Base-by-base conservation (phyloP, 768 basidiomycete genomes). In the Boletus reticuloceps region DNA sequence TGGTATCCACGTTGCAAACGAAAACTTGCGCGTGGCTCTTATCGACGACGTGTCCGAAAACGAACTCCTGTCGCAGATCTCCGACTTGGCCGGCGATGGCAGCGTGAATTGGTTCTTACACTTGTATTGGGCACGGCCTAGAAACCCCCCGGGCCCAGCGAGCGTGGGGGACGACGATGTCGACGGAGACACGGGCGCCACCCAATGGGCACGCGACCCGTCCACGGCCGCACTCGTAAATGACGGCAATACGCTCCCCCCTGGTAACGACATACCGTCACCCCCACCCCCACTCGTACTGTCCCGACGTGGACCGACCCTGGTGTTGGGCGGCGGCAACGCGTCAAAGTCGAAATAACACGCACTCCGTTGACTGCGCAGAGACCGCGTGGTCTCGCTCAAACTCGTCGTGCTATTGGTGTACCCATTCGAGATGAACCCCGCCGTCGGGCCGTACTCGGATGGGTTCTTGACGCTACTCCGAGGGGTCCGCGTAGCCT, bases 61-160 rank as follows among this genome's bases (percentile, higher is more conserved):
- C 31, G 49, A 19, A 25, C 48, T 52, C 43, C 19, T 52, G n/a
- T 52, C 40, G 6, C 34, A 52, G 2, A 36, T 36, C 12, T 36
- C 34, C 34, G 34, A 36, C 34, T 36, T 36, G 34, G 50, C 31
- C 4, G 57, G 51, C 10, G 50, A 52, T 9, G 50, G 17, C 44
- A 19, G 14, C 38, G 38, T n/a, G 16, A 16, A 58, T n/a, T 56
- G 58, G 45, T 68, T 64, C 29, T 11, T 36, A 13, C 69, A 70
- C n/a, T 70, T 72, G 25, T 70, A 72, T 20, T 70, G 69, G 2
- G 52, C 38, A 2, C 69, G 69, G 19, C 64, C 64, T 12, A 65
- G 25, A 3, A 59, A 29, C 6, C 48, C 59, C 3, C 31, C n/a
- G n/a, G n/a, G n/a, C n/a, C n/a, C 14, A 11, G 38, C 14, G 12